Evolutionary conservation across 2,329 filamentous ascomycete species (phyloP), one percentile per base, ranked within the genome.

Genomic region (Volutella citrinella): DNA sequence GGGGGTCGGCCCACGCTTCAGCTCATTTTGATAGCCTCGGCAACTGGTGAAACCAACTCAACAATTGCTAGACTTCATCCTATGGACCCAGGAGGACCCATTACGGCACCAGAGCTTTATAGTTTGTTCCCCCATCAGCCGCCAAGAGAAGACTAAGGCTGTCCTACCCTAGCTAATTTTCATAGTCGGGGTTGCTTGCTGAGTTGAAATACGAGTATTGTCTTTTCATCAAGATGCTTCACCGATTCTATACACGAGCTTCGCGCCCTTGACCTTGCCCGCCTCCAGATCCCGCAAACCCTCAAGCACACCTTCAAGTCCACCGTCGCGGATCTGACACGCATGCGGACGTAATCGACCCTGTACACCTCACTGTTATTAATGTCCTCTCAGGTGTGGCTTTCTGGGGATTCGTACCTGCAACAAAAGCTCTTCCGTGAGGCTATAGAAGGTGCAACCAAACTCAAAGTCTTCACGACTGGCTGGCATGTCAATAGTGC

Each of bases 241-340:
- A 3, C 12, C 27, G 7, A 38, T 6, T 10, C 12, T 16, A 17
- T 37, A 41, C 3, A 41, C 38, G 7, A 41, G 30, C 14, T 41
- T 41, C 12, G 12, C 13, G 2, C 10, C 34, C 8, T 24, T 20
- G 4, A 34, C 34, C 14, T 32, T 41, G 11, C 38, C 34, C 9
- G 6, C n/a, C 16, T 37, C 7, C 2, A 41, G 27, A 15, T 37
- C 26, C 10, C 10, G 13, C 6, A 41, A 24, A 21, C 38, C 38
- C 7, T 31, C n/a, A 10, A 34, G 7, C 9, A 38, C 27, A 8
- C 31, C 31, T 8, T 24, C 10, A 6, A 38, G 15, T 8, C 36
- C 36, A 3, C 13, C 19, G 7, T 19, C 6, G 5, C 36, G 21
- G n/a, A 38, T 5, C 2, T 14, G 15, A 27, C 19, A 15, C 10